Conservation (phyloP, 805 yeast species). For the Suhomyces xylopsoci region DNA sequence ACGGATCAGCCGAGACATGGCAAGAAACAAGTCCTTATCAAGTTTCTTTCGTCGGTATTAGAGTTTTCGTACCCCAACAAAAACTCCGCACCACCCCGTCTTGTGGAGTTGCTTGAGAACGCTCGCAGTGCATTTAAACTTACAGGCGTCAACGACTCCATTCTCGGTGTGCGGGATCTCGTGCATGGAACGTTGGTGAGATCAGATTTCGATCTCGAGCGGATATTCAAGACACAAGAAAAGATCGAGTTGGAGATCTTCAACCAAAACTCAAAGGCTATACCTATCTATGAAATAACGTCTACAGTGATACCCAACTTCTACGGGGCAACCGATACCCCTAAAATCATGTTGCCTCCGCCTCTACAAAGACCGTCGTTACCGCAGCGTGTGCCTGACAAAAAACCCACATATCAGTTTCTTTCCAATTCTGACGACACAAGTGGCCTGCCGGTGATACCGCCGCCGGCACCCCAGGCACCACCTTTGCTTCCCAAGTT, state of each 20-base stretch:
- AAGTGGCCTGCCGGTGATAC: constrained; percentile 3
- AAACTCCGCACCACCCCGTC: constrained; percentile 77
- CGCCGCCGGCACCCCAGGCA: constrained; percentile 18
- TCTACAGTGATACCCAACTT: constrained; percentile 26
- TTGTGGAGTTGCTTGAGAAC: constrained; percentile 73
- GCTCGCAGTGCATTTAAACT: constrained; percentile 65
- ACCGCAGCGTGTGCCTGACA: constrained; percentile 4
- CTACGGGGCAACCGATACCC: constrained; percentile 9
- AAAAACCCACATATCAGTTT: constrained; percentile 13
- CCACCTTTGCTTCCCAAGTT: constrained; percentile 26
- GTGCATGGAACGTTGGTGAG: constrained; percentile 24
- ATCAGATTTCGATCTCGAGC: constrained; percentile 37
- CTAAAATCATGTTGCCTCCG: constrained; percentile 34
- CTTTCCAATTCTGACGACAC: constrained; percentile 19
- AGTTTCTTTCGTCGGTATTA: constrained; percentile 52
- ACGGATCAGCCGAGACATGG: background rate
- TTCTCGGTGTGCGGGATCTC: constrained; percentile 26
- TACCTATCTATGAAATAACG: constrained; percentile 37
- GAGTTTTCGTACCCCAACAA: constrained; percentile 63
- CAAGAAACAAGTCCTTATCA: constrained; percentile 38
- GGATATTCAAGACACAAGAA: constrained; percentile 30
- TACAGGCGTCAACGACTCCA: constrained; percentile 8
- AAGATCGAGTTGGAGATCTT: constrained; percentile 37
- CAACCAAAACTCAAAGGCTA: constrained; percentile 31
- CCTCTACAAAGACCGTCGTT: constrained; percentile 21